These are phyloP conservation scores for Chlamydomonas incerta DNA, from an alignment of 139 green algal species.

Conservation along the genomic window DNA sequence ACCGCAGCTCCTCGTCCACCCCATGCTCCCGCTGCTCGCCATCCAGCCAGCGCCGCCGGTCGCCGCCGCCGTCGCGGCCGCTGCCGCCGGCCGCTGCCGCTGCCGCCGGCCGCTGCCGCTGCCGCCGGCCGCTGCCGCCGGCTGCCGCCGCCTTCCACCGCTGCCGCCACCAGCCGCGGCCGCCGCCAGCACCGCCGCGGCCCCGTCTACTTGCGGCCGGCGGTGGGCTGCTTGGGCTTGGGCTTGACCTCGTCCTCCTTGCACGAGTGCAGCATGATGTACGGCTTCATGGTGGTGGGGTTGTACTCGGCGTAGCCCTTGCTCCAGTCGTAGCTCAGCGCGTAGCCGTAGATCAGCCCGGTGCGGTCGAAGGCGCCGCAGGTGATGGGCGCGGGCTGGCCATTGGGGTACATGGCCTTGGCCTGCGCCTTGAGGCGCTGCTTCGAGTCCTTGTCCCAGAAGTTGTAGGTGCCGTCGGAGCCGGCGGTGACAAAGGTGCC, in stretches of 20 bases:
- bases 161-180: too few relatives aligned
- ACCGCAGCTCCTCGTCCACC: too few relatives aligned
- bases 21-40: too few relatives aligned
- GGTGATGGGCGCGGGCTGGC: slow-evolving; percentile 81
- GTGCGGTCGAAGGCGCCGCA: slow-evolving; percentile 90
- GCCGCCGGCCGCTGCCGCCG: too few relatives aligned
- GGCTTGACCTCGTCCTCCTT: slow-evolving; percentile 89
- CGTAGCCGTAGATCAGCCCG: slow-evolving; percentile 94
- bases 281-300: slow-evolving; percentile 73
- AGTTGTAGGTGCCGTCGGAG: slow-evolving; percentile 96
- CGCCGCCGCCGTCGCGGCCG: too few relatives aligned
- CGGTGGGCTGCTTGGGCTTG: slow-evolving; percentile 53
- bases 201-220: slow-evolving; percentile 30
- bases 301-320: slow-evolving; percentile 86
- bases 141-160: too few relatives aligned
- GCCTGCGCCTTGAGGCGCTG: slow-evolving; percentile 91
- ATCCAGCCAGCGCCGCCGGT: too few relatives aligned
- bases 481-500: slow-evolving; percentile 95
- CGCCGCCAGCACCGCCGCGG: too few relatives aligned
- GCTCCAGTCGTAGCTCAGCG: slow-evolving; percentile 93
- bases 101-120: too few relatives aligned
- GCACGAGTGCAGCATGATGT: slow-evolving; percentile 90
- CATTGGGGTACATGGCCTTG: slow-evolving; percentile 32
- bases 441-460: slow-evolving; percentile 99
- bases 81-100: too few relatives aligned